Percentiles rank a stretch among this genome's conserved stretches.
These are phyloP conservation scores for Colletotrichum gloeosporioides DNA, from an alignment of 2,329 filamentous ascomycete genomes.

Conservation along the genomic window DNA sequence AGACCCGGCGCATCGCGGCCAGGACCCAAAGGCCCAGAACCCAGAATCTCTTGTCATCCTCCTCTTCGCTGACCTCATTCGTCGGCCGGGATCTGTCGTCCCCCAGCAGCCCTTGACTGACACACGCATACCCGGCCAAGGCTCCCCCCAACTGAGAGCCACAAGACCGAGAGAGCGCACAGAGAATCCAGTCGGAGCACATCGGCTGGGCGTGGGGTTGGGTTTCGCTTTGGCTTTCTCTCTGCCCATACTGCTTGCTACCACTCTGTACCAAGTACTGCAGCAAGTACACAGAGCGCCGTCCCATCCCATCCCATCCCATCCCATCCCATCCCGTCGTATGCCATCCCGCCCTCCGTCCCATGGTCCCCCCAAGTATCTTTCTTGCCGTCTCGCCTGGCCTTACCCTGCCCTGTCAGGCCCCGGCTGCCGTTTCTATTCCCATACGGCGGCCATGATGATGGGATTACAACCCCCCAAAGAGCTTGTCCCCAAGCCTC, in stretches of 20 bases:
- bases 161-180: conserved; percentile 10
- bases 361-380: not conserved
- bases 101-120: conserved; percentile 11
- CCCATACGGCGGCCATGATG: not conserved
- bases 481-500: not conserved
- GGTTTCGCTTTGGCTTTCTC: conserved; percentile 8
- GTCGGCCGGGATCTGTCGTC: conserved; percentile 1
- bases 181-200: conserved; percentile 14
- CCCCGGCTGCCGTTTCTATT: not conserved
- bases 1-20: conserved; percentile 15
- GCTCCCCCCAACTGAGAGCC: not conserved
- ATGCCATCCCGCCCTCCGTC: not conserved
- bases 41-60: conserved; percentile 7
- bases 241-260: not conserved
- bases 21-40: conserved; percentile 8
- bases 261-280: not conserved
- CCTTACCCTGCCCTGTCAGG: not conserved
- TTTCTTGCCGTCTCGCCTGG: not conserved
- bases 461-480: not conserved
- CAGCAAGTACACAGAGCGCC: not conserved
- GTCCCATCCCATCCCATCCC: not conserved
- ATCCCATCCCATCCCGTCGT: not conserved
- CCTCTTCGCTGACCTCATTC: conserved; percentile 16
- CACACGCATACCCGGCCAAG: conserved; percentile 18
- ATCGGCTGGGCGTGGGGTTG: conserved; percentile 17